phyloP scores from a whole-genome alignment of 2,329 filamentous ascomycete species.

The Diaporthe caulivora region DNA sequence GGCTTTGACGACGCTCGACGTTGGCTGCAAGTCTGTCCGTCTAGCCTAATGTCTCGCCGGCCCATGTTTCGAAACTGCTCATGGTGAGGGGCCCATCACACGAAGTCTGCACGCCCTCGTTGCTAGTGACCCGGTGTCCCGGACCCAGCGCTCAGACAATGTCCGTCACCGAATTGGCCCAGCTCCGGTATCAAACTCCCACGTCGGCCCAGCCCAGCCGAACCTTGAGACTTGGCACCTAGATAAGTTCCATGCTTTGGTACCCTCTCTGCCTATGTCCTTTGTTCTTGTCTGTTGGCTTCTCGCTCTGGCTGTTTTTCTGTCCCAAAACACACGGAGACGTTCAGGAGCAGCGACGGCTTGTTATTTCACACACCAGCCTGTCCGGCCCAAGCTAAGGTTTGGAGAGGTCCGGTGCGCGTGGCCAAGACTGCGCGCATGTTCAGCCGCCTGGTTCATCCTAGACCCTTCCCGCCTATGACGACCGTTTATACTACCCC shows the following conservation, averaged over 20 bases:
- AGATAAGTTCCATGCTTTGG: not conserved
- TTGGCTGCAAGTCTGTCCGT: not conserved
- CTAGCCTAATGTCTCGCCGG: slow-evolving; percentile 25
- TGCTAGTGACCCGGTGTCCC: slow-evolving; percentile 12
- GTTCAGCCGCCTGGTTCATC: slow-evolving; percentile 15
- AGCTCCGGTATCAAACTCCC: slow-evolving; percentile 17
- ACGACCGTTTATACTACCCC: not conserved
- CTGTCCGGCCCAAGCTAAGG: slow-evolving; percentile 9
- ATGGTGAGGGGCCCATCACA: slow-evolving; percentile 63
- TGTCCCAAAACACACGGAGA: slow-evolving; percentile 5
- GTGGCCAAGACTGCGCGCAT: slow-evolving; percentile 11
- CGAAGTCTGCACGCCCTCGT: slow-evolving; percentile 6
- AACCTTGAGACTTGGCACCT: not conserved
- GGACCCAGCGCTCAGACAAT: slow-evolving; percentile 27
- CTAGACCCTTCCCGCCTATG: slow-evolving; percentile 14
- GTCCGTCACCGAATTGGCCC: slow-evolving; percentile 21
- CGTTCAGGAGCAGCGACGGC: not conserved
- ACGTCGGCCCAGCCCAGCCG: not conserved
- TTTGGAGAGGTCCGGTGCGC: slow-evolving; percentile 29
- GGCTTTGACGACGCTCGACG: slow-evolving; percentile 8
- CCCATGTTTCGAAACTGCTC: slow-evolving; percentile 67
- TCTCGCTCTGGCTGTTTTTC: not conserved
- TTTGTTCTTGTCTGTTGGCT: not conserved
- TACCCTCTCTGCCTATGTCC: not conserved
- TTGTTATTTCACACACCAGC: not conserved